Conservation (phyloP, 225 moss, liverwort and hornwort species). For the Bryum argenteum region DNA sequence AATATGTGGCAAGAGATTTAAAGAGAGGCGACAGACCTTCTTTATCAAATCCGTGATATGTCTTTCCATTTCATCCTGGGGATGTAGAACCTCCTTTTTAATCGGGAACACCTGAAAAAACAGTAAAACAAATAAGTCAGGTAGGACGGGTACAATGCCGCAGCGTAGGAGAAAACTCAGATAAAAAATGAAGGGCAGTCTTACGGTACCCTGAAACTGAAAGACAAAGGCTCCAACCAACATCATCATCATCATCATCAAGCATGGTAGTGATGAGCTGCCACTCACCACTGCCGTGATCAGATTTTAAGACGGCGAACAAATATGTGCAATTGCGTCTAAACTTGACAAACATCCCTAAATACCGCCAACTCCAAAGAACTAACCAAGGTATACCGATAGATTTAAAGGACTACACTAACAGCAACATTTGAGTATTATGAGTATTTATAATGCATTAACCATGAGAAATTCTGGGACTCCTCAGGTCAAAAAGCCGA, state of each 20-base stretch:
- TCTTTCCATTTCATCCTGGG: conserved; percentile 95
- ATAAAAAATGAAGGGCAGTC: conserved; percentile 11
- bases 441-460: conserved; percentile 2
- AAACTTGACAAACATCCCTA: conserved; percentile 11
- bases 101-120: conserved; percentile 79
- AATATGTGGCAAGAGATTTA: conserved; percentile 5
- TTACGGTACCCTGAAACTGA: conserved; percentile 34
- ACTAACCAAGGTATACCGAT: conserved; percentile 17
- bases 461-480: not conserved
- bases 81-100: conserved; percentile 81
- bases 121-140: conserved; percentile 20
- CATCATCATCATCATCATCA: conserved; percentile 43
- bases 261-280: conserved; percentile 40
- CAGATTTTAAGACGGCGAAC: conserved; percentile 27
- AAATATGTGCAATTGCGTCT: conserved; percentile 14
- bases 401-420: conserved; percentile 4
- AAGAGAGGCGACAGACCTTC: conserved; percentile 63
- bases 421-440: not conserved
- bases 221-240: conserved; percentile 31
- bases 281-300: conserved; percentile 46
- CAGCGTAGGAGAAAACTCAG: conserved; percentile 13
- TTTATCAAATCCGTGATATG: conserved; percentile 97
- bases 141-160: conserved; percentile 14
- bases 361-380: conserved; percentile 11
- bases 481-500: not conserved